Evolutionary conservation across 2,329 filamentous ascomycete genomes (phyloP).

Genomic region (Fusarium hainanense): DNA sequence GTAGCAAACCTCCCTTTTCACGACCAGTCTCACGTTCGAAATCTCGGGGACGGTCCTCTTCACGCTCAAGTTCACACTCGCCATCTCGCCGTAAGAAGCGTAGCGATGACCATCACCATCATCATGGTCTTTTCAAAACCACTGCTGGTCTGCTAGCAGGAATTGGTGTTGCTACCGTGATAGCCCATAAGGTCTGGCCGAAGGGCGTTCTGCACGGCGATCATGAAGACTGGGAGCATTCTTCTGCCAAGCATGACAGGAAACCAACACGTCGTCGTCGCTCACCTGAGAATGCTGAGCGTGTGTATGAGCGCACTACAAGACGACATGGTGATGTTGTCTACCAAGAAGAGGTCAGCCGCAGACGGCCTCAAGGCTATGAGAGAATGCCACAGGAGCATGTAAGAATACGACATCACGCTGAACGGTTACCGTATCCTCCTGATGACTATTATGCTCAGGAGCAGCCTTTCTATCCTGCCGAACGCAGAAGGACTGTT

Average conservation of each 20-base stretch:
- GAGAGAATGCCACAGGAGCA: constrained; percentile 33
- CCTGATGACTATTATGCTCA: constrained; percentile 34
- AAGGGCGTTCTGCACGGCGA: constrained; percentile 47
- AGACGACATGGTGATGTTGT: constrained; percentile 31
- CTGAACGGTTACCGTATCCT: constrained; percentile 26
- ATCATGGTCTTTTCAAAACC: constrained; percentile 47
- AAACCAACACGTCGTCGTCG: constrained; percentile 30
- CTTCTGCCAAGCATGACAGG: constrained; percentile 25
- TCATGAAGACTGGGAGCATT: constrained; percentile 47
- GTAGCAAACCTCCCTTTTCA: constrained; percentile 2
- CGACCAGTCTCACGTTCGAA: constrained; percentile 24
- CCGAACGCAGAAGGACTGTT: constrained; percentile 26
- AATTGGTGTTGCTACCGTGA: constrained; percentile 50
- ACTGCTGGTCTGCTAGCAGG: constrained; percentile 50
- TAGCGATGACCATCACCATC: constrained; percentile 30
- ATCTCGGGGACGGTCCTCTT: constrained; percentile 27
- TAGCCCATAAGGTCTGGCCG: constrained; percentile 52
- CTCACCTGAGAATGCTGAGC: constrained; percentile 18
- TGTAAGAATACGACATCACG: constrained; percentile 20
- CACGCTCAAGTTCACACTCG: constrained; percentile 41
- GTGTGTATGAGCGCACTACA: constrained; percentile 26
- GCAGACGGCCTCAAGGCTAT: constrained; percentile 29
- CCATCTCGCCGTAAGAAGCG: constrained; percentile 28
- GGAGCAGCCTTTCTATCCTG: constrained; percentile 36
- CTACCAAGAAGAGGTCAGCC: constrained; percentile 37